Percentiles rank a stretch among this genome's conserved stretches.
phyloP scores from a whole-genome alignment of 441 rosid genomes.

The Populus trichocarpa region DNA sequence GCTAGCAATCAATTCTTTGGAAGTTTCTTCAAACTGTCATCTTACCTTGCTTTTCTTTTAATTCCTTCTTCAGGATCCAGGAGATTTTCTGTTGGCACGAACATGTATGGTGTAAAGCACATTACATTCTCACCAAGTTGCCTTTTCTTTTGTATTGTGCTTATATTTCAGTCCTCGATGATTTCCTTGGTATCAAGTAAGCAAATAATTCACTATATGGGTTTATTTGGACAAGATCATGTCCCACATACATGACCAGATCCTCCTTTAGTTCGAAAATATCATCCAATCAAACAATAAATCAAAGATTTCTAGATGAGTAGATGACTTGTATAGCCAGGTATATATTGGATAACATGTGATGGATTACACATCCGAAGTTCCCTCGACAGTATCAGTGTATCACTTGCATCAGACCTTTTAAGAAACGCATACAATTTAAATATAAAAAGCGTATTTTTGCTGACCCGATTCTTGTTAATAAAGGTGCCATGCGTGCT shows the following conservation, averaged over 20 bases:
- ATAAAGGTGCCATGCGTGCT: constrained; percentile 83
- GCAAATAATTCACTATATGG: too few relatives aligned
- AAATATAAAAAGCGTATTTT: neutral
- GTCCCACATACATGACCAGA: too few relatives aligned
- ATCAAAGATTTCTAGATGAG: neutral
- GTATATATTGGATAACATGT: neutral
- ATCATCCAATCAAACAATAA: neutral
- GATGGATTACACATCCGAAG: neutral
- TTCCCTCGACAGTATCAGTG: neutral
- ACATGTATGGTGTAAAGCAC: neutral
- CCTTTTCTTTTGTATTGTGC: neutral
- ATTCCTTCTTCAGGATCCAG: neutral
- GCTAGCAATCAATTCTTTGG: neutral
- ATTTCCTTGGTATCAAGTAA: neutral
- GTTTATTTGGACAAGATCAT: too few relatives aligned
- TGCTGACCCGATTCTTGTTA: constrained; percentile 73
- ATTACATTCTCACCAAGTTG: neutral
- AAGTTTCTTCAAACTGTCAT: neutral
- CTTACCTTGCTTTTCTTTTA: neutral
- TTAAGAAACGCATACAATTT: neutral
- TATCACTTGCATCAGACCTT: neutral
- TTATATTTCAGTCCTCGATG: neutral
- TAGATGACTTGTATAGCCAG: neutral
- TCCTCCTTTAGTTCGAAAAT: too few relatives aligned
- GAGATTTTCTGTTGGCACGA: neutral